These are phyloP conservation scores for Fusarium buxicola DNA, from an alignment of 2,329 filamentous ascomycete species.

Conservation along the genomic window DNA sequence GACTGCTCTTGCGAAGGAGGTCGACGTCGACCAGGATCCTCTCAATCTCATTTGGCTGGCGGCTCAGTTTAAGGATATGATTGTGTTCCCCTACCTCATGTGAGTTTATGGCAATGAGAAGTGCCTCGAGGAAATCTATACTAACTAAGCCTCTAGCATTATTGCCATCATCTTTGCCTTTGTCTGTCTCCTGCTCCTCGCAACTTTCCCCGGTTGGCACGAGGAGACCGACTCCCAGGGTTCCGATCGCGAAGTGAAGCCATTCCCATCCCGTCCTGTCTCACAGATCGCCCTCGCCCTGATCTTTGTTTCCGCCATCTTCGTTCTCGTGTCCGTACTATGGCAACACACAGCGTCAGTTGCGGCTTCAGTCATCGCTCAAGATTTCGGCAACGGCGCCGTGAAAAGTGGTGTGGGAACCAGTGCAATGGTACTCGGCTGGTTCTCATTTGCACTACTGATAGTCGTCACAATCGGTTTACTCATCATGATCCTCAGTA, in stretches of 20 bases:
- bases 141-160: slow-evolving; percentile 69
- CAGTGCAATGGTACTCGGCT: slow-evolving; percentile 95
- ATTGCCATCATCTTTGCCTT: slow-evolving; percentile 98
- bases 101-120: slow-evolving; percentile 59
- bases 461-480: slow-evolving; percentile 96
- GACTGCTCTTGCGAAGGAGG: slow-evolving; percentile 88
- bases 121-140: neutral
- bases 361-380: slow-evolving; percentile 90
- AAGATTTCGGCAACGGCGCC: slow-evolving; percentile 91
- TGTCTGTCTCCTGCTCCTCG: slow-evolving; percentile 92
- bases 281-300: slow-evolving; percentile 93
- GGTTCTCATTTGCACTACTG: slow-evolving; percentile 94
- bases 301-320: slow-evolving; percentile 82
- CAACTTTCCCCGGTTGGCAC: slow-evolving; percentile 98
- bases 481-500: slow-evolving; percentile 96
- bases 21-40: slow-evolving; percentile 92
- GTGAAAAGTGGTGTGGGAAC: slow-evolving; percentile 91
- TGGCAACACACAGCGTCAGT: slow-evolving; percentile 98
- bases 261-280: slow-evolving; percentile 91
- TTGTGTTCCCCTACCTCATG: slow-evolving; percentile 98
- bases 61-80: slow-evolving; percentile 96
- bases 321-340: slow-evolving; percentile 78
- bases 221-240: slow-evolving; percentile 85
- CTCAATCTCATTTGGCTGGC: slow-evolving; percentile 98
- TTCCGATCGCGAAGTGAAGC: slow-evolving; percentile 90